Percentiles rank a stretch among this genome's conserved stretches.
Conservation (phyloP, 208 protist genomes). For the Leishmania gerbilli region DNA sequence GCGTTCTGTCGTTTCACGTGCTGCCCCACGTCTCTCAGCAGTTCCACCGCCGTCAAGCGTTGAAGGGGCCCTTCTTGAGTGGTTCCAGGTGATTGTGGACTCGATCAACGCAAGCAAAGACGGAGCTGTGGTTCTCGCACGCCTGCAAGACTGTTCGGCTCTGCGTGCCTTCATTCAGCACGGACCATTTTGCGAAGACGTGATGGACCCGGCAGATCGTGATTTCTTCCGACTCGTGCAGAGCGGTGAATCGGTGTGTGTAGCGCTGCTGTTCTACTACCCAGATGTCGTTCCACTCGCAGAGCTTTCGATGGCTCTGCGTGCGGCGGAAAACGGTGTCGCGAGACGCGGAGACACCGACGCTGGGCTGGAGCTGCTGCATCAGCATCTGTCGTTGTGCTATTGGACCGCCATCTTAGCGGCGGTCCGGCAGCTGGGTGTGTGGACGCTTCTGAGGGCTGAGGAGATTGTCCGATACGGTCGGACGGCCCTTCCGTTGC, state of each 20-base stretch:
- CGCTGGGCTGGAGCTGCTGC: not conserved
- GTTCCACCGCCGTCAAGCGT: conserved; percentile 20
- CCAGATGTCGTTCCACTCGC: conserved; percentile 42
- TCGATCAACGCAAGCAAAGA: not conserved
- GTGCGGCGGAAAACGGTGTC: not conserved
- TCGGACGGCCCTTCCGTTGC: conserved; percentile 55
- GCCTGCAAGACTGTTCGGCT: not conserved
- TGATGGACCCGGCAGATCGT: conserved; percentile 25
- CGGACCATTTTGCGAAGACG: conserved; percentile 25
- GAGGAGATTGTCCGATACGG: conserved; percentile 60
- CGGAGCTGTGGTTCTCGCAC: not conserved
- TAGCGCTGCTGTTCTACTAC: conserved; percentile 64
- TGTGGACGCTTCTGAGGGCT: conserved; percentile 42
- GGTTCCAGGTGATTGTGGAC: conserved; percentile 29
- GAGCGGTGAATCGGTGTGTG: conserved; percentile 42
- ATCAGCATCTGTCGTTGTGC: conserved; percentile 18
- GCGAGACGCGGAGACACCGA: not conserved
- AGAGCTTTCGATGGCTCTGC: conserved; percentile 15
- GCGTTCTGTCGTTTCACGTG: not conserved
- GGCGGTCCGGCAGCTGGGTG: conserved; percentile 34
- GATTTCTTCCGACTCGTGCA: conserved; percentile 36
- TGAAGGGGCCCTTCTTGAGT: conserved; percentile 29
- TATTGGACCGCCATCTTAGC: conserved; percentile 37
- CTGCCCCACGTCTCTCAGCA: not conserved
- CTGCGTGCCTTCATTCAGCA: conserved; percentile 15